phyloP scores from a whole-genome alignment of 371 early-diverging fungal genomes.

The Rhizopus sp. region DNA sequence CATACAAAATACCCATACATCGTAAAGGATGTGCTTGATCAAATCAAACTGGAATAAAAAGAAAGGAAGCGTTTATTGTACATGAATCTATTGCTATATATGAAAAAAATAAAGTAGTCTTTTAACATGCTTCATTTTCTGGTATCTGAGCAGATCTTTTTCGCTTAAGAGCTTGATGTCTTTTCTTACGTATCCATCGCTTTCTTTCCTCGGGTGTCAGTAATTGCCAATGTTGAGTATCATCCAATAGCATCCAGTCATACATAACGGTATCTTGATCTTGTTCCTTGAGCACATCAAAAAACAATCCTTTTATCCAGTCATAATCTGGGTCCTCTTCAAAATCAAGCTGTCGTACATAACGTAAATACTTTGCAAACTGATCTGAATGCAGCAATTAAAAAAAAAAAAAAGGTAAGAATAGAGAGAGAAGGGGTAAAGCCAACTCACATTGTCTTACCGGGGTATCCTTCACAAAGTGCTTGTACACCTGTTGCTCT shows the following conservation, averaged over 20 bases:
- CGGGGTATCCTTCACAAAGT: constrained; percentile 77
- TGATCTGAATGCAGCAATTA: constrained; percentile 39
- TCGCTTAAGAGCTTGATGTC: neutral
- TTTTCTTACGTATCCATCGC: constrained; percentile 4
- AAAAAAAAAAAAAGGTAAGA: neutral
- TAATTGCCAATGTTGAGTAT: constrained; percentile 28
- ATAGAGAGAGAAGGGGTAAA: neutral
- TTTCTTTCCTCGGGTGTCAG: constrained; percentile 1
- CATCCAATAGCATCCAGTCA: constrained; percentile 84
- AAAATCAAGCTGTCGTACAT: constrained; percentile 73
- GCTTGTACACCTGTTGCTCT: constrained; percentile 68
- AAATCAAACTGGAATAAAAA: constrained; percentile 26
- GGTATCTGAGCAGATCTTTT: neutral
- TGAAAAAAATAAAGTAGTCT: too few species aligned
- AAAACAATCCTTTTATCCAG: constrained; percentile 77
- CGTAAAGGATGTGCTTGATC: constrained; percentile 28
- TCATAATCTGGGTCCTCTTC: constrained; percentile 63
- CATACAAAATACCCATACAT: constrained; percentile 79
- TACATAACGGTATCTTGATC: constrained; percentile 82
- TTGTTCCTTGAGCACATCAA: constrained; percentile 69
- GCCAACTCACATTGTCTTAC: constrained; percentile 9
- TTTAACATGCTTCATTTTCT: too few species aligned
- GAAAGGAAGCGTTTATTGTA: neutral
- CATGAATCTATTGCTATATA: too few species aligned
- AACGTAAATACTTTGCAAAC: constrained; percentile 84